Evolutionary conservation across 2,329 filamentous ascomycete species (phyloP), one percentile per base, ranked within the genome.

Genomic region (Talaromyces sp.): DNA sequence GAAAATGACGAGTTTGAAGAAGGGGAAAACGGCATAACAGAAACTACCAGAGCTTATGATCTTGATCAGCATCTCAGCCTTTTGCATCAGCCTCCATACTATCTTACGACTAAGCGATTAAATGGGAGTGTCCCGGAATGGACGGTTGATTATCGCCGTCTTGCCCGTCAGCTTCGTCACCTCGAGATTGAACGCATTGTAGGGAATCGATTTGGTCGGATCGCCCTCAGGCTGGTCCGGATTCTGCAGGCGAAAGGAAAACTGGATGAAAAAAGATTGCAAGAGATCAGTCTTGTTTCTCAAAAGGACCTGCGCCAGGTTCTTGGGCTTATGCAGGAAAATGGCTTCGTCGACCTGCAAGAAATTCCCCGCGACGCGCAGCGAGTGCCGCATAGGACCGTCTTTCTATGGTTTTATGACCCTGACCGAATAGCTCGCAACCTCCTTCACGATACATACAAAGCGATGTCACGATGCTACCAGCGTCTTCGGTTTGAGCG

Each of bases 341-440:
- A 87, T 19, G 93, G 95, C 1, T 88, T 95, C 63, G 86, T 96
- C 13, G 91, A 98, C 66, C 86, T 96, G 6, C 95, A 99, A 73
- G 95, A 99, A 77, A 89, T 99, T 0, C 95, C 95, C 0, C 90
- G 90, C 65, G 93, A 98, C 69, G 89, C 89, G 65, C 88, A 87
- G 63, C 88, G 92, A 35, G 85, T 89, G 67, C 90, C 93, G 0
- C 90, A 88, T 64, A 86, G 91, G 57, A 96, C 92, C 0, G 84
- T 96, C 26, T 98, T 93, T 73, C 85, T 98, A 59, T 97, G 93
- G 88, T 96, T 87, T 80, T 96, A 91, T 74, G 93, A 98, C 71
- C 80, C 84, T 11, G 86, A 91, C 52, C 85, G 89, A 53, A 88
- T 89, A 7, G 80, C 87, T 55, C 82, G 84, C 21, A 84, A 89